A percentile compares a stretch with the other conserved stretches of the same genome.
Conservation (phyloP, 164 flowering plant species). For the Magnolia officinalis region DNA sequence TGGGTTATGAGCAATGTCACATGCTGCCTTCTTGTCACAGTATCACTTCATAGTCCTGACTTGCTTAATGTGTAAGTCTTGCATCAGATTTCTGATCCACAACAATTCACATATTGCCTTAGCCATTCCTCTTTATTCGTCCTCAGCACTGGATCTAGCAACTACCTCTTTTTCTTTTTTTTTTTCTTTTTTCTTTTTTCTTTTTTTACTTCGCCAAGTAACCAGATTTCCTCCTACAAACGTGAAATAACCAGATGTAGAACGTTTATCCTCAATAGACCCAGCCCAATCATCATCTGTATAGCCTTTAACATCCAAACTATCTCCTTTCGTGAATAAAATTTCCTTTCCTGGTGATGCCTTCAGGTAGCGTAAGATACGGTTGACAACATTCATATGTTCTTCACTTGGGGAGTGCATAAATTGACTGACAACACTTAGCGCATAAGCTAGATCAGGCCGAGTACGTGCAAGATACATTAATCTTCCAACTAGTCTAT, state of each 20-base stretch:
- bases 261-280: neutral
- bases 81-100: neutral
- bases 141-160: neutral
- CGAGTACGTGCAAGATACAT: conserved; percentile 7
- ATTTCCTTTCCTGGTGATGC: conserved; percentile 3
- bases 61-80: neutral
- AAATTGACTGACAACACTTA: conserved; percentile 1
- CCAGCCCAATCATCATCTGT: conserved; percentile 7
- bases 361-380: neutral
- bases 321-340: conserved; percentile 8
- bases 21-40: neutral
- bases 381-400: neutral
- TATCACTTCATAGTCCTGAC: neutral
- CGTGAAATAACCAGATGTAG: neutral
- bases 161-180: neutral
- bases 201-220: neutral
- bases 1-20: neutral
- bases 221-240: neutral
- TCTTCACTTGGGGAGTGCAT: neutral
- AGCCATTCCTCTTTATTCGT: neutral
- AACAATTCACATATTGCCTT: neutral
- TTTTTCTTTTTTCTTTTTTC: neutral
- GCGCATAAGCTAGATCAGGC: conserved; percentile 1
- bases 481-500: conserved; percentile 1
- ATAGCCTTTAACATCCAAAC: conserved; percentile 3